Evolutionary conservation across 495 filamentous ascomycete genomes (phyloP).

Genomic region (Podospora pseudopauciseta): DNA sequence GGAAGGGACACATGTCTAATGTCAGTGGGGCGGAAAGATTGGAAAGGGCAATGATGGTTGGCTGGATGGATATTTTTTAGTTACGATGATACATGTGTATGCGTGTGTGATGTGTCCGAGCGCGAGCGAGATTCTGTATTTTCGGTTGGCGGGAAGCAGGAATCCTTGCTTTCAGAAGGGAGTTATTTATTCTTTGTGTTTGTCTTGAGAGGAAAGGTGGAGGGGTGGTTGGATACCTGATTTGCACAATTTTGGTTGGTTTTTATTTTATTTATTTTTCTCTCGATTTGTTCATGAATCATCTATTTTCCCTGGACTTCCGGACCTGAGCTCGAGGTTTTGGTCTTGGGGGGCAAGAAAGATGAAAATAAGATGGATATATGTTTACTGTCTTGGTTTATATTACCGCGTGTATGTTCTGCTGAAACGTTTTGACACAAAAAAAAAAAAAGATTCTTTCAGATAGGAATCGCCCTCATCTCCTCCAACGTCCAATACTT

Average conservation of each 20-base stretch:
- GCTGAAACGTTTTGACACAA: not conserved
- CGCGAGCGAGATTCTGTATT: not conserved
- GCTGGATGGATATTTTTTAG: not conserved
- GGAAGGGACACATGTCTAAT: constrained; percentile 1
- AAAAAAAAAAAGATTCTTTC: constrained; percentile 3
- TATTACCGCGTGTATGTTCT: not conserved
- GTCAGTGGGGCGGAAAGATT: not conserved
- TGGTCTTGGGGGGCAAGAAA: not conserved
- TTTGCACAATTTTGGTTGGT: constrained; percentile 32
- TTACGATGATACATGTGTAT: constrained; percentile 13
- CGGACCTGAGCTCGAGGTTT: not conserved
- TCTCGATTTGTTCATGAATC: constrained; percentile 20
- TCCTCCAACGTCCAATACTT: constrained; percentile 76
- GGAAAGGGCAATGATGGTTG: not conserved
- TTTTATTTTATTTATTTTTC: constrained; percentile 16
- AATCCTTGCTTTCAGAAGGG: constrained; percentile 12
- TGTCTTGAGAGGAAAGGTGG: not conserved
- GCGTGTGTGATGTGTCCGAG: constrained; percentile 7
- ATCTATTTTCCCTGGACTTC: not conserved
- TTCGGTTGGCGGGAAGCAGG: not conserved
- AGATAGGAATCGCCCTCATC: constrained; percentile 70
- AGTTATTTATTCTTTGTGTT: constrained; percentile 7
- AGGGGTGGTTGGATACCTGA: constrained; percentile 20
- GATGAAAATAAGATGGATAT: not conserved
- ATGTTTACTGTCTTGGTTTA: not conserved